phyloP scores from a whole-genome alignment of 495 filamentous ascomycete species.

The Penicillium cinerascens region DNA sequence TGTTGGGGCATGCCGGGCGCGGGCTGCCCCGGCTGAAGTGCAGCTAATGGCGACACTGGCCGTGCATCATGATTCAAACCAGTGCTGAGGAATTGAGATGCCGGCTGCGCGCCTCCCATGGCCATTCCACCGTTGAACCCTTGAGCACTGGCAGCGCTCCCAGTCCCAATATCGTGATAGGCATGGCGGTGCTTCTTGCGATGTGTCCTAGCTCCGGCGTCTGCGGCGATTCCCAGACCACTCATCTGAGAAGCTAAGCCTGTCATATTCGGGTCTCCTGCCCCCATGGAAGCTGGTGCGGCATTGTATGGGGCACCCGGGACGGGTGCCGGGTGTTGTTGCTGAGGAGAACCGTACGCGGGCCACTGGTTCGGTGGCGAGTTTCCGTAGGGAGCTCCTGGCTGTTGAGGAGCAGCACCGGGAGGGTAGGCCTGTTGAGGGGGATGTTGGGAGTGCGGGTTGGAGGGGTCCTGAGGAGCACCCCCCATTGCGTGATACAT shows the following conservation, averaged over 20 bases:
- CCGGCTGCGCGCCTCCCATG: slow-evolving; percentile 49
- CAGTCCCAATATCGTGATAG: slow-evolving; percentile 79
- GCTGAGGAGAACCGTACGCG: slow-evolving; percentile 42
- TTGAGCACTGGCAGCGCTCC: slow-evolving; percentile 46
- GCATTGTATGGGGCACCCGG: slow-evolving; percentile 34
- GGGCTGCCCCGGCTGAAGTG: slow-evolving; percentile 43
- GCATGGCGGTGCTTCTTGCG: slow-evolving; percentile 96
- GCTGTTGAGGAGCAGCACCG: slow-evolving; percentile 60
- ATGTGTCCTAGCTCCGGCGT: slow-evolving; percentile 55
- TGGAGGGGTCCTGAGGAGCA: slow-evolving; percentile 61
- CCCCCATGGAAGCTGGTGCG: slow-evolving; percentile 26
- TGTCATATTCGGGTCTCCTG: slow-evolving; percentile 45
- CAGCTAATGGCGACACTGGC: slow-evolving; percentile 51
- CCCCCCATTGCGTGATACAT: slow-evolving; percentile 73
- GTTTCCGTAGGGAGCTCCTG: slow-evolving; percentile 46
- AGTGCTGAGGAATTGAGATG: slow-evolving; percentile 70
- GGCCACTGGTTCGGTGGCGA: slow-evolving; percentile 39
- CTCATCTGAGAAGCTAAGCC: slow-evolving; percentile 85
- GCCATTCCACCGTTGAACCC: slow-evolving; percentile 60
- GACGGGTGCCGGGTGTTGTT: slow-evolving; percentile 23
- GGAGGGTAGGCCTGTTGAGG: slow-evolving; percentile 39
- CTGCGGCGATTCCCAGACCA: slow-evolving; percentile 67
- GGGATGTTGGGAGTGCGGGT: slow-evolving; percentile 60
- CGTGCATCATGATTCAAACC: slow-evolving; percentile 51
- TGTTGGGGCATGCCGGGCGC: slow-evolving; percentile 30